phyloP scores from a whole-genome alignment of 2,329 filamentous ascomycete genomes.

The Botrytis aclada region DNA sequence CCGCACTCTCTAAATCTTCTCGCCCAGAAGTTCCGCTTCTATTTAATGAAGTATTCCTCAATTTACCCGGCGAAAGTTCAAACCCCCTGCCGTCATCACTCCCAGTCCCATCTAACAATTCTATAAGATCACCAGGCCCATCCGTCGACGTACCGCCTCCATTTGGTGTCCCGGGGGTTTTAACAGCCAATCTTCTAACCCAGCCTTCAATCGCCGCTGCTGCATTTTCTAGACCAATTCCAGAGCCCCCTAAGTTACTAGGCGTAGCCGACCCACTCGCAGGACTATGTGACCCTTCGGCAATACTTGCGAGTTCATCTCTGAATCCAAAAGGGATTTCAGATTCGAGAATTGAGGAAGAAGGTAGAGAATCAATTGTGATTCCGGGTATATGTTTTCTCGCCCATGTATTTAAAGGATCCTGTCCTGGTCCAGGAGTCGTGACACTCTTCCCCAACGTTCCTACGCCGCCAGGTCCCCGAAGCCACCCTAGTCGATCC shows the following conservation, averaged over 20 bases:
- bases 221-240: slow-evolving; percentile 68
- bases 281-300: slow-evolving; percentile 39
- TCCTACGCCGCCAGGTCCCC: slow-evolving; percentile 83
- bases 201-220: slow-evolving; percentile 87
- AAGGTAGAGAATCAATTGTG: slow-evolving; percentile 64
- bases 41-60: slow-evolving; percentile 23
- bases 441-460: slow-evolving; percentile 70
- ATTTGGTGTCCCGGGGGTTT: slow-evolving; percentile 46
- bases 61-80: slow-evolving; percentile 30
- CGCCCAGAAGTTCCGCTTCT: slow-evolving; percentile 24
- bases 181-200: slow-evolving; percentile 76
- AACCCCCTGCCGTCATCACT: slow-evolving; percentile 51
- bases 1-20: slow-evolving; percentile 26
- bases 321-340: slow-evolving; percentile 56
- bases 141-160: slow-evolving; percentile 41
- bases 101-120: slow-evolving; percentile 60
- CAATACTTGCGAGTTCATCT: slow-evolving; percentile 42
- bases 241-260: slow-evolving; percentile 45
- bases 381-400: slow-evolving; percentile 79
- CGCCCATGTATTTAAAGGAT: slow-evolving; percentile 80
- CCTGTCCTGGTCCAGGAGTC: slow-evolving; percentile 76
- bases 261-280: slow-evolving; percentile 39
- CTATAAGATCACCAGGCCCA: slow-evolving; percentile 63
- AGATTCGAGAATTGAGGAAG: slow-evolving; percentile 62
- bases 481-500: slow-evolving; percentile 60